A percentile compares a stretch with the other conserved stretches of the same genome.
These are phyloP conservation scores for Ballota nigra DNA, from an alignment of 257 asterid species.

Conservation along the genomic window DNA sequence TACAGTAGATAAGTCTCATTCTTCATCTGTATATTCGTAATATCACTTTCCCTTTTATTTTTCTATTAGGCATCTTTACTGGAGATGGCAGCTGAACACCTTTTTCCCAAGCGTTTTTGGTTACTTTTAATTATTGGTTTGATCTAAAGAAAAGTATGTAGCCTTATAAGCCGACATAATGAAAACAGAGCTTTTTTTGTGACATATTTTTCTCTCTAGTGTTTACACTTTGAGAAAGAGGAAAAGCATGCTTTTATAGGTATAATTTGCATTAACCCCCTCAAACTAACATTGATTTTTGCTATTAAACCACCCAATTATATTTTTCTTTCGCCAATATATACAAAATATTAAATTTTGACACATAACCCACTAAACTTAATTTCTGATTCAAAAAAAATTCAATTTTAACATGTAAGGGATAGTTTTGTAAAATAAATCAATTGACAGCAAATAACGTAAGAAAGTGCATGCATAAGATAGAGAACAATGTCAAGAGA, in stretches of 20 bases:
- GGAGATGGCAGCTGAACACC: not conserved
- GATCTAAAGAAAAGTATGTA: not conserved
- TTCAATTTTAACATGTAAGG: too few relatives aligned
- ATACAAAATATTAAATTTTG: too few relatives aligned
- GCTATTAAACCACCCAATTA: too few relatives aligned
- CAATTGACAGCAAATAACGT: too few relatives aligned
- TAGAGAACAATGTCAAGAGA: too few relatives aligned
- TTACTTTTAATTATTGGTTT: not conserved
- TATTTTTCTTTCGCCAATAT: too few relatives aligned
- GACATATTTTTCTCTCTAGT: not conserved
- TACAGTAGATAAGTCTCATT: not conserved
- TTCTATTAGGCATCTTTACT: not conserved
- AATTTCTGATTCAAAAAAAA: too few relatives aligned
- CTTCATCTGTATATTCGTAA: not conserved
- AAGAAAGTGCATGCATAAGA: too few relatives aligned
- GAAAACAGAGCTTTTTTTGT: not conserved
- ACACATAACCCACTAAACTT: too few relatives aligned
- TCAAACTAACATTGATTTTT: too few relatives aligned
- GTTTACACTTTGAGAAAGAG: not conserved
- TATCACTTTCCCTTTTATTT: not conserved
- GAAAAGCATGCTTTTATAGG: not conserved
- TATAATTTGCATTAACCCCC: too few relatives aligned
- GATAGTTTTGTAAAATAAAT: too few relatives aligned
- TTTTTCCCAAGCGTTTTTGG: not conserved
- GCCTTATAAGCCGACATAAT: slow-evolving; percentile 11